Percentiles rank a stretch among this genome's conserved stretches.
These are phyloP conservation scores for Auriscalpium orientale DNA, from an alignment of 768 basidiomycete genomes.

Conservation along the genomic window DNA sequence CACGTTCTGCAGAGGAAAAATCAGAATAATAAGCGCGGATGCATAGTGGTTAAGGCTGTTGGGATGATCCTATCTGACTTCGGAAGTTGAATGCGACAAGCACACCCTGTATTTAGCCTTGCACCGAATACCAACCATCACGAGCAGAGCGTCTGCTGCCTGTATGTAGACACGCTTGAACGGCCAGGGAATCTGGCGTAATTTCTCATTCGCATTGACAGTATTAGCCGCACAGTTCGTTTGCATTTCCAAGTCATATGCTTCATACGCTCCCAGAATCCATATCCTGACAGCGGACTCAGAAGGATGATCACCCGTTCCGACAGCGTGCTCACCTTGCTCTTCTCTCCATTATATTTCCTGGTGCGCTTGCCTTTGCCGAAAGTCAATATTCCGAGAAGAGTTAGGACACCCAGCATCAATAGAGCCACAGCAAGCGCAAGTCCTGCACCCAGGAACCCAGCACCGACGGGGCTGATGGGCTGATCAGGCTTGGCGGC, in stretches of 20 bases:
- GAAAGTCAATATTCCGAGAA: conserved; percentile 31
- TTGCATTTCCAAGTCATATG: neutral
- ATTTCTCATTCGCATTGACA: too few relatives aligned
- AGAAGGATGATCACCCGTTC: neutral
- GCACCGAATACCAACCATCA: too few relatives aligned
- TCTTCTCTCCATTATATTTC: neutral
- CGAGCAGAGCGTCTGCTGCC: too few relatives aligned
- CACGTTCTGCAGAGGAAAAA: too few relatives aligned
- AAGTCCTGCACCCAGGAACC: conserved; percentile 58
- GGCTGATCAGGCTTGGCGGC: conserved; percentile 23
- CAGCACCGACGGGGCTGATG: conserved; percentile 54
- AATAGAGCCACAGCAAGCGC: conserved; percentile 35
- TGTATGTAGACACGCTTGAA: too few relatives aligned
- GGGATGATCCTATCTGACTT: too few relatives aligned
- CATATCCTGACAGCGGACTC: neutral
- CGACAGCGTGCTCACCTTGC: neutral
- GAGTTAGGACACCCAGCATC: conserved; percentile 31
- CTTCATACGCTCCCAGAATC: neutral
- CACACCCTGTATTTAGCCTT: too few relatives aligned
- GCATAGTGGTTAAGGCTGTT: too few relatives aligned
- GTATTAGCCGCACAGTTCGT: too few relatives aligned
- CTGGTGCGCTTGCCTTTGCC: conserved; percentile 7
- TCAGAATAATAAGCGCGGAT: too few relatives aligned
- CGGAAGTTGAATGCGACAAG: too few relatives aligned
- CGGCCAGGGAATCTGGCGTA: too few relatives aligned